Evolutionary conservation across 1,139 yeast species (phyloP).

Genomic region (Nakaseomyces sp.): DNA sequence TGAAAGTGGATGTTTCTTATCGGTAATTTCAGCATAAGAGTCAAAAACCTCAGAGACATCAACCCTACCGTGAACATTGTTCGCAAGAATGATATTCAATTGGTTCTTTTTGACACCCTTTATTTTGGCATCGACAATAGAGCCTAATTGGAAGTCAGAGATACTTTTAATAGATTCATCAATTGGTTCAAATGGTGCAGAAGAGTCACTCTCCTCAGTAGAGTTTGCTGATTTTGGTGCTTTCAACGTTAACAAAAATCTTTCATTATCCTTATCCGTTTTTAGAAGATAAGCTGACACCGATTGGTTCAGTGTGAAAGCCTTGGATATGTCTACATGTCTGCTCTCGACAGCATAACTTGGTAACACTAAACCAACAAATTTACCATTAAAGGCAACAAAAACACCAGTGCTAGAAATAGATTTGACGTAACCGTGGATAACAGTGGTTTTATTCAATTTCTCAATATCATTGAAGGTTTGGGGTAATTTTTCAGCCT

Average conservation of each 20-base stretch:
- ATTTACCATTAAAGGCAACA: conserved; percentile 68
- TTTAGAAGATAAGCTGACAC: conserved; percentile 56
- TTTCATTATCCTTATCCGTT: conserved; percentile 55
- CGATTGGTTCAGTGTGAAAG: conserved; percentile 56
- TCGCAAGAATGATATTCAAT: conserved; percentile 68
- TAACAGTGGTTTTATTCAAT: conserved; percentile 35
- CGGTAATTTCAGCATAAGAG: conserved; percentile 44
- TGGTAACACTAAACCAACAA: conserved; percentile 78
- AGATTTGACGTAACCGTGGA: conserved; percentile 71
- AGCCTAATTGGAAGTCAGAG: conserved; percentile 53
- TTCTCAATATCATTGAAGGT: conserved; percentile 49
- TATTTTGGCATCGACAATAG: conserved; percentile 49
- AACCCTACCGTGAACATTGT: conserved; percentile 70
- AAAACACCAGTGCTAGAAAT: conserved; percentile 74
- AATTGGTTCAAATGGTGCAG: conserved; percentile 44
- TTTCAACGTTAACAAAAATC: conserved; percentile 59
- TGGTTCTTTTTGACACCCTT: conserved; percentile 64
- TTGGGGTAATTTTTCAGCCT: conserved; percentile 46
- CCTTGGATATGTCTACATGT: conserved; percentile 47
- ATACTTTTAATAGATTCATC: conserved; percentile 43
- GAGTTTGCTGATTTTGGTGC: conserved; percentile 21
- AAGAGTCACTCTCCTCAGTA: conserved; percentile 11
- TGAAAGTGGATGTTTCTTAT: conserved; percentile 51
- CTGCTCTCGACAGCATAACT: conserved; percentile 56
- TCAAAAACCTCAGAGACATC: conserved; percentile 69